Percentiles rank a stretch among this genome's conserved stretches.
Evolutionary conservation across 176 grass and related monocot species (phyloP).

Genomic region (Triticum dicoccoides): DNA sequence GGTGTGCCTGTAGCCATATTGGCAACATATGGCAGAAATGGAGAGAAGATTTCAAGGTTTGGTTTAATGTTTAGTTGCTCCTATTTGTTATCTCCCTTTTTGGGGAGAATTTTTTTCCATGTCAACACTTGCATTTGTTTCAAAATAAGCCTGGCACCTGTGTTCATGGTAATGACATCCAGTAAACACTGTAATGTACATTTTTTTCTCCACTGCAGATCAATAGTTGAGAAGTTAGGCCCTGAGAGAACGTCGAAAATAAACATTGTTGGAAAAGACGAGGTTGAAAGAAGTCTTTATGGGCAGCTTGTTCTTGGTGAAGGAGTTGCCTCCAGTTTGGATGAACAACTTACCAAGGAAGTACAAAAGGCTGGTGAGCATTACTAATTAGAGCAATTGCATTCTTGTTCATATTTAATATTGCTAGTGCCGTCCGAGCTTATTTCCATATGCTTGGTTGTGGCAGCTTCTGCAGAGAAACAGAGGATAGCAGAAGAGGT

Average conservation of each 20-base stretch:
- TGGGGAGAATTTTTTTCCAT: neutral
- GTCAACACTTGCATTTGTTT: neutral
- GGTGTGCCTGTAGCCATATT: slow-evolving; percentile 67
- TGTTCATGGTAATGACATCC: neutral
- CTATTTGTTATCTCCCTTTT: neutral
- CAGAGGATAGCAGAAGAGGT: slow-evolving; percentile 2
- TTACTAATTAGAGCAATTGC: neutral
- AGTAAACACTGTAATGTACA: neutral
- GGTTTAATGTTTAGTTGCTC: neutral
- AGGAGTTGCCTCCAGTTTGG: slow-evolving; percentile 71
- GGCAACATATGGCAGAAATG: slow-evolving; percentile 70
- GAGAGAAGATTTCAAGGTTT: slow-evolving; percentile 86
- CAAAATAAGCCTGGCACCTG: neutral
- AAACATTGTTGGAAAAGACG: slow-evolving; percentile 83
- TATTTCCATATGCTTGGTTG: neutral
- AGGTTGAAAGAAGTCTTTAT: slow-evolving; percentile 90
- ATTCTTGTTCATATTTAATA: neutral
- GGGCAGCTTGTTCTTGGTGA: slow-evolving; percentile 90
- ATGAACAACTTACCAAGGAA: slow-evolving; percentile 79
- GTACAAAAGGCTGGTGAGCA: slow-evolving; percentile 77
- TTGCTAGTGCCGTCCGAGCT: neutral
- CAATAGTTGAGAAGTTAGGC: slow-evolving; percentile 69
- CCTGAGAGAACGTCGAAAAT: slow-evolving; percentile 65
- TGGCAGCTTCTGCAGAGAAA: slow-evolving; percentile 71
- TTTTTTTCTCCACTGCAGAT: slow-evolving; percentile 48